phyloP scores from a whole-genome alignment of 495 filamentous ascomycete species.

The Xylaria nigripes region DNA sequence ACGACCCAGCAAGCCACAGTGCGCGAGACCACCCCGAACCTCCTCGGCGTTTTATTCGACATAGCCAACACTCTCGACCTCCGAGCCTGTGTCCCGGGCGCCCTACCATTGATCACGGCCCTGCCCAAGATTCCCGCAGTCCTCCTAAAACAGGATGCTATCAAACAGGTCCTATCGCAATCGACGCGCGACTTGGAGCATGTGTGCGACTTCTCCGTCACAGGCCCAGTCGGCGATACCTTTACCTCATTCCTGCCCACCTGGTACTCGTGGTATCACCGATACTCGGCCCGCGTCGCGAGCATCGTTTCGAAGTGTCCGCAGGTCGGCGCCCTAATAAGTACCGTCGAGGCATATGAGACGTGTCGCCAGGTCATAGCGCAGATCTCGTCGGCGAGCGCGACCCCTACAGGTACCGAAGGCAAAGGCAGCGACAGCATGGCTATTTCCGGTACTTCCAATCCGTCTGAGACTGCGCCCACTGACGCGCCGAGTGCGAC shows the following conservation, averaged over 20 bases:
- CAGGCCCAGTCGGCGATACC: conserved; percentile 4
- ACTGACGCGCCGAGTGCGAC: background rate
- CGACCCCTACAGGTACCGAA: background rate
- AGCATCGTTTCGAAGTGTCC: conserved; percentile 3
- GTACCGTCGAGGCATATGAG: conserved; percentile 10
- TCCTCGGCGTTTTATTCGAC: conserved; percentile 2
- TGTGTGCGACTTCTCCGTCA: conserved; percentile 11
- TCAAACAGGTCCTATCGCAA: conserved; percentile 9
- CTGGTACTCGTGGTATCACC: conserved; percentile 12
- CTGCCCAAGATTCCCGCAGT: conserved; percentile 8
- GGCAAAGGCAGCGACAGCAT: background rate
- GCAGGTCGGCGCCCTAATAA: background rate
- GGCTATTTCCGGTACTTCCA: background rate
- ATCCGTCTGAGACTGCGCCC: background rate
- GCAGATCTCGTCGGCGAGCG: background rate
- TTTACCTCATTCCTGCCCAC: conserved; percentile 8
- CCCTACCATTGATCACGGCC: conserved; percentile 3
- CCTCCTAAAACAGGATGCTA: background rate
- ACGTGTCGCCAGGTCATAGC: conserved; percentile 7
- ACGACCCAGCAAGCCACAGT: background rate
- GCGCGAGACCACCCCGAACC: conserved; percentile 3
- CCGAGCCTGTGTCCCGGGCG: conserved; percentile 5
- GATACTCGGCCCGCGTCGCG: background rate
- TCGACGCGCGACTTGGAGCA: background rate
- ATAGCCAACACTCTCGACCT: conserved; percentile 7